phyloP scores from a whole-genome alignment of 305 asterid genomes.

The Andrographis paniculata region DNA sequence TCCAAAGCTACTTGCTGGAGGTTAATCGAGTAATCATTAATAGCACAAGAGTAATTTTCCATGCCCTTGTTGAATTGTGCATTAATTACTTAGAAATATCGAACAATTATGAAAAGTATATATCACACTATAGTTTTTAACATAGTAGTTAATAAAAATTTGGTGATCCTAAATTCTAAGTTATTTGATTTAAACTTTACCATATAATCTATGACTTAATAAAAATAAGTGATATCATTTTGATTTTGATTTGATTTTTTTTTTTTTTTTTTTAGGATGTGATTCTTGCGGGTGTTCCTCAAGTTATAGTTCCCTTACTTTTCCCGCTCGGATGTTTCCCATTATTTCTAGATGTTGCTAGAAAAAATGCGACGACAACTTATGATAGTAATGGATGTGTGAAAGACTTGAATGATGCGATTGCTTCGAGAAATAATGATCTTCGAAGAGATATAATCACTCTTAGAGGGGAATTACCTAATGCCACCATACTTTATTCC shows the following conservation, averaged over 20 bases:
- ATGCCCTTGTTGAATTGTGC: too few species aligned
- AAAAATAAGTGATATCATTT: too few species aligned
- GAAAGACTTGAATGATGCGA: conserved; percentile 10
- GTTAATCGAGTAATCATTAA: conserved; percentile 4
- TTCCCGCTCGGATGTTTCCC: conserved; percentile 21
- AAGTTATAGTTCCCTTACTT: not conserved
- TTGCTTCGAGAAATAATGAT: not conserved
- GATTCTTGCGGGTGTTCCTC: not conserved
- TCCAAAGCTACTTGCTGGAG: conserved; percentile 1
- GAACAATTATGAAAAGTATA: too few species aligned
- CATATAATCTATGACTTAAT: not conserved
- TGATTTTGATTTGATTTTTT: not conserved
- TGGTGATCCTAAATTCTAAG: too few species aligned
- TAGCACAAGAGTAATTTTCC: conserved; percentile 11
- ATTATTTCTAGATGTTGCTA: not conserved
- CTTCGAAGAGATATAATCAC: conserved; percentile 12
- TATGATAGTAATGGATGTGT: conserved; percentile 19
- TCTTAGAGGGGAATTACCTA: conserved; percentile 12
- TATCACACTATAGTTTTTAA: too few species aligned
- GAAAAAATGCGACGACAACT: conserved; percentile 1
- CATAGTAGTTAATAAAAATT: too few species aligned
- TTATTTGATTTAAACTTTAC: not conserved
- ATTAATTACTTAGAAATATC: too few species aligned
- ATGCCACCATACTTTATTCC: conserved; percentile 11
- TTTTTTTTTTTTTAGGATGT: too few species aligned